These are phyloP conservation scores for Pugionium cornutum DNA, from an alignment of 345 rosid genomes.

Conservation along the genomic window DNA sequence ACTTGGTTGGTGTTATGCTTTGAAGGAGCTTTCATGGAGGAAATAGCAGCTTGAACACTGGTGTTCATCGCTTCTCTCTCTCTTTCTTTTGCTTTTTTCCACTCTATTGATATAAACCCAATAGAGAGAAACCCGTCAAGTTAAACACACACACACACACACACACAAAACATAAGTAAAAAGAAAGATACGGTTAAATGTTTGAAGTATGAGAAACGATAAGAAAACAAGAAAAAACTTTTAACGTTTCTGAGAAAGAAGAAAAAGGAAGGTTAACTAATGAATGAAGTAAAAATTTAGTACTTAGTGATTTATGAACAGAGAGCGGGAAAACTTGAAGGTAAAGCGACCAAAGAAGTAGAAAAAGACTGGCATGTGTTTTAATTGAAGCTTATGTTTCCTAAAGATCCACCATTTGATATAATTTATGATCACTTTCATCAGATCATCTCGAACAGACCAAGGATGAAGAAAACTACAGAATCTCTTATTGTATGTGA, in stretches of 20 bases:
- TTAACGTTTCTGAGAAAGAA: neutral
- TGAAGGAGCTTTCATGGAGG: constrained; percentile 67
- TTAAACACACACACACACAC: constrained; percentile 1
- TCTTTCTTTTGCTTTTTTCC: constrained; percentile 35
- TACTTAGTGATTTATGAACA: constrained; percentile 17
- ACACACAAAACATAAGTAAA: constrained; percentile 37
- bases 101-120: constrained; percentile 31
- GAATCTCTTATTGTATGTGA: constrained; percentile 38
- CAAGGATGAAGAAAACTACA: constrained; percentile 33
- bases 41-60: constrained; percentile 67
- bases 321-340: constrained; percentile 73
- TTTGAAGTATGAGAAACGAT: too few relatives aligned
- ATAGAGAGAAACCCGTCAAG: constrained; percentile 19
- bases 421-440: constrained; percentile 7
- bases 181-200: constrained; percentile 19
- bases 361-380: constrained; percentile 36
- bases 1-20: constrained; percentile 52
- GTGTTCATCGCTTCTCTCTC: constrained; percentile 58
- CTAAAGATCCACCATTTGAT: constrained; percentile 24
- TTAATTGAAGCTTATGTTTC: constrained; percentile 25
- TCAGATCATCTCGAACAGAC: constrained; percentile 41
- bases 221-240: too few relatives aligned
- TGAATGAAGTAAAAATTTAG: constrained; percentile 1
- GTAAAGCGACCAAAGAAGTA: constrained; percentile 50
- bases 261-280: neutral